Evolutionary conservation across 306 rosid genomes (phyloP).

Genomic region (Casuarina equisetifolia): DNA sequence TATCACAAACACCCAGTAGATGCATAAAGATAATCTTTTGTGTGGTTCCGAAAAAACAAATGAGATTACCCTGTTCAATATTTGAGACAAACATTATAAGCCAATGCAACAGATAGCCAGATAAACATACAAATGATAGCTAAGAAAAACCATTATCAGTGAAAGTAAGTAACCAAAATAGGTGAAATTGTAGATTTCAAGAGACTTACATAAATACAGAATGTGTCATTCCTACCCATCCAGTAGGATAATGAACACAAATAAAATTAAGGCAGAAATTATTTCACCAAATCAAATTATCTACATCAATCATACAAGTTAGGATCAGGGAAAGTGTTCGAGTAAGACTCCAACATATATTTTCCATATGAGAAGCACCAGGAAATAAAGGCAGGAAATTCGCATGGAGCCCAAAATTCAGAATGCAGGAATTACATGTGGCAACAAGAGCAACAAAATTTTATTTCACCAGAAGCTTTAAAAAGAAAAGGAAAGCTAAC

Average conservation of each 20-base stretch:
- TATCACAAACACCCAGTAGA: conserved; percentile 72
- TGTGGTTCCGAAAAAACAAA: conserved; percentile 82
- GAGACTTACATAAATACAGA: not conserved
- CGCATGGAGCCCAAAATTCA: not conserved
- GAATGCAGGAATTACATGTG: not conserved
- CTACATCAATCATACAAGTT: not conserved
- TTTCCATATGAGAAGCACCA: not conserved
- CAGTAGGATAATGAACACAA: not conserved
- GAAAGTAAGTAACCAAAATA: not conserved
- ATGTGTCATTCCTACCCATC: not conserved
- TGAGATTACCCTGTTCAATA: conserved; percentile 75
- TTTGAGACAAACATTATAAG: conserved; percentile 19
- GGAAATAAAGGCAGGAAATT: not conserved
- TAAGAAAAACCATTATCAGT: not conserved
- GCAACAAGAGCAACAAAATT: not conserved
- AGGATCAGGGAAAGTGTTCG: not conserved
- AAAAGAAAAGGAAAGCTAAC: not conserved
- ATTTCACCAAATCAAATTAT: conserved; percentile 2
- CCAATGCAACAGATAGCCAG: conserved; percentile 16
- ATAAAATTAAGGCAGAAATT: not conserved
- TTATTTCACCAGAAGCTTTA: not conserved
- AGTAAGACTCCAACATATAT: not conserved
- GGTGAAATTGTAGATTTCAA: not conserved
- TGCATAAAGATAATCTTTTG: conserved; percentile 72
- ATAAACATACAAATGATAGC: not conserved